Conservation (phyloP, 1,284 basidiomycete genomes). For the Melampsora americana region DNA sequence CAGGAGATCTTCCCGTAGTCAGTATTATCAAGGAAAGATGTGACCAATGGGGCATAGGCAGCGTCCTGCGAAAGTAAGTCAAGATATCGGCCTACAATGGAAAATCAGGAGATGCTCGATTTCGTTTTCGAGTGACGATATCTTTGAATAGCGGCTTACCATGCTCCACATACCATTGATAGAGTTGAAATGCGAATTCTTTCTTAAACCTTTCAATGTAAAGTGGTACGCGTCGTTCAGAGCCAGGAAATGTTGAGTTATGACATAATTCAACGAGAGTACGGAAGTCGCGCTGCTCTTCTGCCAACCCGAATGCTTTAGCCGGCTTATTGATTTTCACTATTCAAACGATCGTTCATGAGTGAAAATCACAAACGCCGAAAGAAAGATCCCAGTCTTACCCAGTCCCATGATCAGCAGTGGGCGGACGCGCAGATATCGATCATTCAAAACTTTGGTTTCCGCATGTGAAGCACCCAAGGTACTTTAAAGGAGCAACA, state of each 20-base stretch:
- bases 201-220: conserved; percentile 80
- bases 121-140: neutral
- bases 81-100: conserved; percentile 62
- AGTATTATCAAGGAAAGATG: conserved; percentile 25
- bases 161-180: conserved; percentile 64
- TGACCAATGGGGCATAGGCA: conserved; percentile 23
- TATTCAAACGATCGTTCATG: neutral
- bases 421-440: conserved; percentile 68
- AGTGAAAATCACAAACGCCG: conserved; percentile 2
- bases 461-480: conserved; percentile 54
- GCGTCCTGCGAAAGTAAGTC: conserved; percentile 54
- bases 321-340: conserved; percentile 52
- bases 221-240: conserved; percentile 54
- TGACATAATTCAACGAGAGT: conserved; percentile 55
- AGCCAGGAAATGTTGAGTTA: conserved; percentile 41
- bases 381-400: conserved; percentile 55
- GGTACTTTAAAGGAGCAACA: conserved; percentile 13
- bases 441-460: conserved; percentile 62
- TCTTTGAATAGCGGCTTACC: conserved; percentile 50
- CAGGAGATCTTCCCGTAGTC: conserved; percentile 61
- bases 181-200: conserved; percentile 80
- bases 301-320: conserved; percentile 55
- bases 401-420: conserved; percentile 72
- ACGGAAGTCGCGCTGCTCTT: conserved; percentile 55
- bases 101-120: neutral